Base-by-base conservation (phyloP, 345 rosid genomes). In the Limnanthes douglasii region DNA sequence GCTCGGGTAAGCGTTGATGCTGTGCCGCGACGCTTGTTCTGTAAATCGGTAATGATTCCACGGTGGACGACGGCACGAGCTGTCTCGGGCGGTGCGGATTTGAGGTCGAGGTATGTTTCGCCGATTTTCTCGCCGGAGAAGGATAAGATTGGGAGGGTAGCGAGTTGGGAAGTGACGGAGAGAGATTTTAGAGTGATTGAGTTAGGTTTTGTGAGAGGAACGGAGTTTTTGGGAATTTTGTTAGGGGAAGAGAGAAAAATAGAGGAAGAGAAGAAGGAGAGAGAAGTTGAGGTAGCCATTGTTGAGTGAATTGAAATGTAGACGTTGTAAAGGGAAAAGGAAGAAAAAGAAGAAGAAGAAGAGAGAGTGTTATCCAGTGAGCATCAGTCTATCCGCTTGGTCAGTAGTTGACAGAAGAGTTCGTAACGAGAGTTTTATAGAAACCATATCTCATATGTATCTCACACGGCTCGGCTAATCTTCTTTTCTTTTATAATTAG, bases 51-150 rank as follows among this genome's bases (percentile, higher is more conserved):
- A 60, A 83, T 53, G 45, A 83, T 61, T 14, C 55, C 92, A 6
- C 98, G 73, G 72, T 83, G 95, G 13, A 88, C 86, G 4, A 86
- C 85, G 37, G 92, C 79, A 20, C 94, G 84, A 2, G 95, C 86
- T 1, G 94, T 83, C 11, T 79, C 79, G 0, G 74, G 66, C 0
- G 92, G 85, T 1, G 94, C 98, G 0, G 85, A 56, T 34, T 70
- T 72, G 44, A 90, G 76, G 70, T 84, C 84, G 4, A 90, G 71
- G 40, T 38, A 66, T 5, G 95, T 77, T 42, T 90, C 98, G 1
- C 95, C 95, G 10, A 90, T 11, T 21, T 65, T 77, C 30, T 90
- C 85, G 5, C 98, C 98, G 6, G 65, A 37, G 77, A 90, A 90
- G 44, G 83, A 68, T 20, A 79, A 53, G 37, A 84, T 45, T 0